Percentiles rank a stretch among this genome's conserved stretches.
Evolutionary conservation across 495 filamentous ascomycete genomes (phyloP).

Genomic region (Lepidopterella palustris): DNA sequence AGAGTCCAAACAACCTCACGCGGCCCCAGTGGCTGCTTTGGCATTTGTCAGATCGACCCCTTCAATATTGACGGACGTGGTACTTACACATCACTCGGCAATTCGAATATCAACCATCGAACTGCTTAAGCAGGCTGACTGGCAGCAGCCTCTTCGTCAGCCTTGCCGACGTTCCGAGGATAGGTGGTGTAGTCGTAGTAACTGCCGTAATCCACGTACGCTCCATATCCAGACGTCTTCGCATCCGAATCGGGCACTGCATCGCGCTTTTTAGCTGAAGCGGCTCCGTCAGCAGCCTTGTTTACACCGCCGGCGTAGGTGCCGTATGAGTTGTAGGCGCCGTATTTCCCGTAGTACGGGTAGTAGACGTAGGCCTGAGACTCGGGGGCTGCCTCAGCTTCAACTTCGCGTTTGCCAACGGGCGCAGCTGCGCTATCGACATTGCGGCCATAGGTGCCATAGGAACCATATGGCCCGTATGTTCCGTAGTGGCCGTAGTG

Average conservation of each 20-base stretch:
- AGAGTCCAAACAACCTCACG: too few relatives aligned
- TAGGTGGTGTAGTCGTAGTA: too few relatives aligned
- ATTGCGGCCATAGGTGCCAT: neutral
- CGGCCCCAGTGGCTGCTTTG: too few relatives aligned
- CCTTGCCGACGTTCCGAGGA: too few relatives aligned
- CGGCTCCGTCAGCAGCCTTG: neutral
- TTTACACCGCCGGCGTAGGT: conserved; percentile 1
- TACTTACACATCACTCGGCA: too few relatives aligned
- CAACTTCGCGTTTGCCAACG: neutral
- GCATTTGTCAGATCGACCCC: too few relatives aligned
- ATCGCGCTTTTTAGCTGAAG: neutral
- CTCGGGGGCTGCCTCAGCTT: conserved; percentile 9
- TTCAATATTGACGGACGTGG: too few relatives aligned
- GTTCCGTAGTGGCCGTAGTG: neutral
- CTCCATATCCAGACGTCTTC: too few relatives aligned
- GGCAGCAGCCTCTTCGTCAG: too few relatives aligned
- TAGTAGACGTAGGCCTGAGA: conserved; percentile 13
- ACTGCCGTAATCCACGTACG: too few relatives aligned
- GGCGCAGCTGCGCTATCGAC: neutral
- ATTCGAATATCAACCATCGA: too few relatives aligned
- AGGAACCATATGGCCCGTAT: neutral
- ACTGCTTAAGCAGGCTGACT: too few relatives aligned
- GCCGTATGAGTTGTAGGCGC: neutral
- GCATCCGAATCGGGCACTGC: neutral
- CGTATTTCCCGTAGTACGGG: neutral